Evolutionary conservation across 805 yeast genomes (phyloP).

Genomic region (Saturnispora quitensis): DNA sequence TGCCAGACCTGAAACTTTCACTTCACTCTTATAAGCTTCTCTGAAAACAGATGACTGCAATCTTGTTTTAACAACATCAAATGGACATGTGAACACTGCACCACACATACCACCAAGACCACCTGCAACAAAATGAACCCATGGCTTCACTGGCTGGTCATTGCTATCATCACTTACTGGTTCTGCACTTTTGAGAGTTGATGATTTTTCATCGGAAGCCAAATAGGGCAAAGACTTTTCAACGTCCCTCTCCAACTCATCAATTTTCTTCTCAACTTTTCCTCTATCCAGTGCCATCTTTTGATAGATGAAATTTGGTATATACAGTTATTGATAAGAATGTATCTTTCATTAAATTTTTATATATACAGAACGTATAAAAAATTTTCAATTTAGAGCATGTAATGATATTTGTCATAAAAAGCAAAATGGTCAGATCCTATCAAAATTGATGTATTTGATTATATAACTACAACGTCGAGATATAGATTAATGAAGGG

Average conservation of each 20-base stretch:
- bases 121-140: slow-evolving; percentile 87
- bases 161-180: slow-evolving; percentile 23
- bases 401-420: not conserved
- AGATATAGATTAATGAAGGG: not conserved
- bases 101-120: slow-evolving; percentile 98
- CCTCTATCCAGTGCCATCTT: slow-evolving; percentile 5
- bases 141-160: slow-evolving; percentile 31
- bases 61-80: slow-evolving; percentile 93
- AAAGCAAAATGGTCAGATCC: not conserved
- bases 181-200: slow-evolving; percentile 34
- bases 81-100: slow-evolving; percentile 86
- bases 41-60: slow-evolving; percentile 82
- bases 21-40: slow-evolving; percentile 37
- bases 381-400: slow-evolving; percentile 1
- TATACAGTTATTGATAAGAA: not conserved
- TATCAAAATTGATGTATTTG: too few relatives aligned
- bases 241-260: slow-evolving; percentile 36
- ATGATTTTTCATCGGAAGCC: slow-evolving; percentile 65
- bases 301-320: not conserved
- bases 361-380: not conserved
- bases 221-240: slow-evolving; percentile 50
- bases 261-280: slow-evolving; percentile 11
- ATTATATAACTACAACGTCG: too few relatives aligned
- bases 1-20: slow-evolving; percentile 22
- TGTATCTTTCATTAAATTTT: not conserved